A percentile compares a stretch with the other conserved stretches of the same genome.
These are phyloP conservation scores for Eimeria necatrix DNA, from an alignment of 169 alveolate genomes.

Conservation along the genomic window DNA sequence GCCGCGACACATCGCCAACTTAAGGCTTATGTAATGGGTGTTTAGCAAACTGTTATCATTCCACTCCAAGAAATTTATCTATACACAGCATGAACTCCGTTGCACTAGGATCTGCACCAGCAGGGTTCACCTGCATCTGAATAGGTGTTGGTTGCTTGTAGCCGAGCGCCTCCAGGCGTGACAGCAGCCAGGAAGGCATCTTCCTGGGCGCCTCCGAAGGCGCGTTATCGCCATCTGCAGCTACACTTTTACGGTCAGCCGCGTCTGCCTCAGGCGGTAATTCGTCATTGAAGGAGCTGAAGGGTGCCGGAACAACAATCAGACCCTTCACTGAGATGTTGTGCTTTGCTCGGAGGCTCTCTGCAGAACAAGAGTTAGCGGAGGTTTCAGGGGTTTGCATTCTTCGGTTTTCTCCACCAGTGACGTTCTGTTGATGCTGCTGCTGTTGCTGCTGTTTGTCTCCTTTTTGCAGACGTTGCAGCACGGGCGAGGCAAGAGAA, in stretches of 20 bases:
- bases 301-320: background rate
- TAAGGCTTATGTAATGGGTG: no score
- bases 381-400: background rate
- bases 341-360: slow-evolving; percentile 28
- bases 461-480: slow-evolving; percentile 2
- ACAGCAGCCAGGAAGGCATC: slow-evolving; percentile 53
- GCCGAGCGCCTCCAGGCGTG: slow-evolving; percentile 29
- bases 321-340: slow-evolving; percentile 28
- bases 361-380: slow-evolving; percentile 11
- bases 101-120: no score
- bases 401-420: background rate
- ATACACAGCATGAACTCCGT: background rate
- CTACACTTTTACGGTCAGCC: background rate
- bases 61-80: background rate
- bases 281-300: slow-evolving; percentile 37
- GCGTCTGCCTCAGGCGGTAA: background rate
- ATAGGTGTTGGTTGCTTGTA: slow-evolving; percentile 89
- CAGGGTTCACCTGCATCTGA: slow-evolving; percentile 80
- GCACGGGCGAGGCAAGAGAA: slow-evolving; percentile 30
- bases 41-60: background rate
- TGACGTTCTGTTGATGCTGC: background rate
- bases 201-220: slow-evolving; percentile 1
- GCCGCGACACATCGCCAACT: no score
- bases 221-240: background rate
- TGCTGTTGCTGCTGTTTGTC: background rate